Conservation (phyloP, 805 yeast species). For the Candida alai region DNA sequence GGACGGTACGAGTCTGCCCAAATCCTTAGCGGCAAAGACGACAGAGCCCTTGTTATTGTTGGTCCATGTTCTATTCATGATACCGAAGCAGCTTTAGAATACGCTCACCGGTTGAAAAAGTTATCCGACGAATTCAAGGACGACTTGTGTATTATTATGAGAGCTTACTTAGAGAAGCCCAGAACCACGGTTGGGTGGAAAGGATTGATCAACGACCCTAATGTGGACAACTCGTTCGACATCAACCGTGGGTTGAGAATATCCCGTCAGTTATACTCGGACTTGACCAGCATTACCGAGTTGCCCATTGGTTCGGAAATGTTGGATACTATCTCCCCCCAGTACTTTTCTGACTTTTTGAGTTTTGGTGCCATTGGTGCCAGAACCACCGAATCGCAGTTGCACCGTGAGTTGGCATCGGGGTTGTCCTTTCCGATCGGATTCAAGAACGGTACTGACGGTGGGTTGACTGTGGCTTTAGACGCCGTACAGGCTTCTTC, state of each 20-base stretch:
- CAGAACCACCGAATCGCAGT: slow-evolving; percentile 96
- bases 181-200: slow-evolving; percentile 99
- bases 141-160: slow-evolving; percentile 85
- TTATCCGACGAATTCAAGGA: slow-evolving; percentile 66
- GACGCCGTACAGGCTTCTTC: slow-evolving; percentile 94
- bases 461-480: slow-evolving; percentile 84
- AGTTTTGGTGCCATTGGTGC: slow-evolving; percentile 99
- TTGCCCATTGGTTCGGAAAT: slow-evolving; percentile 95
- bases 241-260: slow-evolving; percentile 91
- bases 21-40: slow-evolving; percentile 72
- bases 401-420: slow-evolving; percentile 95
- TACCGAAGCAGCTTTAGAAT: slow-evolving; percentile 82
- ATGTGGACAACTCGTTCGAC: slow-evolving; percentile 85
- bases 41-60: slow-evolving; percentile 80
- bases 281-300: slow-evolving; percentile 66
- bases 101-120: slow-evolving; percentile 65
- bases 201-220: slow-evolving; percentile 96
- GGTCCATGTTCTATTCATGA: slow-evolving; percentile 99
- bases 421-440: slow-evolving; percentile 99
- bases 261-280: slow-evolving; percentile 79
- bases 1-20: slow-evolving; percentile 80
- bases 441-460: slow-evolving; percentile 98
- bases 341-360: slow-evolving; percentile 84
- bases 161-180: slow-evolving; percentile 97
- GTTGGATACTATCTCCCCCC: slow-evolving; percentile 98